phyloP scores from a whole-genome alignment of 2,329 filamentous ascomycete species.

The Monosporascus sp. region DNA sequence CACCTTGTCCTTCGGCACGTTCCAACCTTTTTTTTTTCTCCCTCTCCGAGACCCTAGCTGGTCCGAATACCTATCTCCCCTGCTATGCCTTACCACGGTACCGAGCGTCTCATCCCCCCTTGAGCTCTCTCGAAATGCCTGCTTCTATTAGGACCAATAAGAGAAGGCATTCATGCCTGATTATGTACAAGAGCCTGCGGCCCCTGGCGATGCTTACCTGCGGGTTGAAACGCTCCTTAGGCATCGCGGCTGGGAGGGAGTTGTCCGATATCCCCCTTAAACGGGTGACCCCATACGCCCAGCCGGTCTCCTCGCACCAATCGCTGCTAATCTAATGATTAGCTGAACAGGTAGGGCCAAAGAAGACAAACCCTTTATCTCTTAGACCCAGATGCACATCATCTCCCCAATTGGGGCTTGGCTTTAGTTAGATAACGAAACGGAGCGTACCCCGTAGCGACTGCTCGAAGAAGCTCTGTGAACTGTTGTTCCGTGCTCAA shows the following conservation, averaged over 20 bases:
- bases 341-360: not conserved
- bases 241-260: not conserved
- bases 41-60: constrained; percentile 15
- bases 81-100: not conserved
- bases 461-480: too few relatives aligned
- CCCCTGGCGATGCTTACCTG: not conserved
- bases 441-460: not conserved
- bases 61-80: constrained; percentile 3
- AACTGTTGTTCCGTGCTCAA: too few relatives aligned
- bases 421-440: constrained; percentile 8
- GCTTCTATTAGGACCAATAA: not conserved
- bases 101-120: not conserved
- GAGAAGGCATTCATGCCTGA: not conserved
- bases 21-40: constrained; percentile 22
- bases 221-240: not conserved
- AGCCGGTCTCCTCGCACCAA: not conserved
- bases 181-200: not conserved
- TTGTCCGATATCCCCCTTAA: not conserved
- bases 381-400: constrained; percentile 17
- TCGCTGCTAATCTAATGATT: not conserved
- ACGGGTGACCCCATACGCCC: not conserved
- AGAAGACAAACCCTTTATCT: too few relatives aligned
- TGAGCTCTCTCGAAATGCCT: not conserved
- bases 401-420: constrained; percentile 18
- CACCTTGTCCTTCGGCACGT: constrained; percentile 24